Conservation (phyloP, 1,284 basidiomycete genomes). For the Boletellus deceptivus region DNA sequence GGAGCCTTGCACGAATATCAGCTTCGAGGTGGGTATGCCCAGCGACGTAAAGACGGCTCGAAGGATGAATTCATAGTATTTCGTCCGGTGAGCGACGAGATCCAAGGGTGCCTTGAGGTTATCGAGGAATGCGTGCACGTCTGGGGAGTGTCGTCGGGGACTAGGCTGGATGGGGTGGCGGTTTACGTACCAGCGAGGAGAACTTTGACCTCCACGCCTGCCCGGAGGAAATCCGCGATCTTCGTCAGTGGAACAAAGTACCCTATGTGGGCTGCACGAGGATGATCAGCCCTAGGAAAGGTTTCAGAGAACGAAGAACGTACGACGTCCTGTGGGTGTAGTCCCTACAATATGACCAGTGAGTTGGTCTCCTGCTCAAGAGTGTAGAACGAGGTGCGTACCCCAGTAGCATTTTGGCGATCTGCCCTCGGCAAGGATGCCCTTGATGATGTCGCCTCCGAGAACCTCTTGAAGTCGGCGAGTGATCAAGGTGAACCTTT, state of each 20-base stretch:
- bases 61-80: constrained; percentile 88
- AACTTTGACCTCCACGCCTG: constrained; percentile 89
- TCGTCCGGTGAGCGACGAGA: constrained; percentile 84
- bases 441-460: constrained; percentile 81
- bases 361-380: constrained; percentile 3
- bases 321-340: constrained; percentile 92
- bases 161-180: background rate
- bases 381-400: constrained; percentile 37
- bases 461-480: constrained; percentile 87
- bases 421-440: constrained; percentile 77
- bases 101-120: constrained; percentile 98
- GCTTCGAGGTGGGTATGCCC: constrained; percentile 85
- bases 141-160: constrained; percentile 41
- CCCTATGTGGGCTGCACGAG: constrained; percentile 81
- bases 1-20: constrained; percentile 87
- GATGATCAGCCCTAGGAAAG: background rate
- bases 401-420: constrained; percentile 89
- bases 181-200: constrained; percentile 74
- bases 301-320: constrained; percentile 33
- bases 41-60: constrained; percentile 84
- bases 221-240: constrained; percentile 94
- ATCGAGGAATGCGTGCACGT: constrained; percentile 97
- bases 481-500: constrained; percentile 85
- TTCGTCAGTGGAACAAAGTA: constrained; percentile 97
- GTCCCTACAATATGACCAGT: constrained; percentile 57